Evolutionary conservation across 2,329 filamentous ascomycete genomes (phyloP), one percentile per base, ranked within the genome.

Genomic region (Macroventuria anomochaeta): DNA sequence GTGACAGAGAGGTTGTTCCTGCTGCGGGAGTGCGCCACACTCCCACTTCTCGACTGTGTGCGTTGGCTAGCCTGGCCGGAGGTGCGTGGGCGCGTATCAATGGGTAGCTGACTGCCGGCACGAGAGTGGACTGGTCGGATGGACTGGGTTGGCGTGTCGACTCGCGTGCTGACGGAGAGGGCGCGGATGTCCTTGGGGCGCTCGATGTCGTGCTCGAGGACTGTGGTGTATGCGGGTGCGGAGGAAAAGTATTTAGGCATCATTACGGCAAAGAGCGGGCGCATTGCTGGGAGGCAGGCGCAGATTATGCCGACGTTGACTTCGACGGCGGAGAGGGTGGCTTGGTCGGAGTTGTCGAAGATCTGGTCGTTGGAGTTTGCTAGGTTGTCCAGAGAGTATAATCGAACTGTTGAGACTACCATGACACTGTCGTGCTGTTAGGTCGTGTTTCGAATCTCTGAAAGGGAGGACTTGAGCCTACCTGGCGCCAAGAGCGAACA

Each of bases 401-500:
- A 59, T 5, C 73, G 70, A 12, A 75, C 53, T n/a, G 73, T 63
- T 0, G 71, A 74, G 26, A 74, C 57, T 10, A 73, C 39, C 18
- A 63, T 69, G 20, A 70, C 71, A 40, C 72, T 74, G 51, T 33
- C 5, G 28, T 6, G 23, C 12, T 11, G 36, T 64, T 46, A 62
- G 59, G 31, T 12, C 25, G 10, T 15, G 5, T 11, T 3, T 23
- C 31, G 15, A 28, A 15, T 5, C 2, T 28, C 13, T 4, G 5
- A 32, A n/a, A 21, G 17, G 2, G 13, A 25, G 8, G 5, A 6
- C 1, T 8, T n/a, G 12, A 12, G 28, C 72, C 54, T 65, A 78
- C 75, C 75, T 71, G 7, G 63, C 63, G 29, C 74, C 75, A 26
- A 77, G 60, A 5, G 67, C 65, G 47, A 78, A 76, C 41, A 77